These are phyloP conservation scores for Emergomyces orientalis DNA, from an alignment of 2,329 filamentous ascomycete genomes.

Conservation along the genomic window DNA sequence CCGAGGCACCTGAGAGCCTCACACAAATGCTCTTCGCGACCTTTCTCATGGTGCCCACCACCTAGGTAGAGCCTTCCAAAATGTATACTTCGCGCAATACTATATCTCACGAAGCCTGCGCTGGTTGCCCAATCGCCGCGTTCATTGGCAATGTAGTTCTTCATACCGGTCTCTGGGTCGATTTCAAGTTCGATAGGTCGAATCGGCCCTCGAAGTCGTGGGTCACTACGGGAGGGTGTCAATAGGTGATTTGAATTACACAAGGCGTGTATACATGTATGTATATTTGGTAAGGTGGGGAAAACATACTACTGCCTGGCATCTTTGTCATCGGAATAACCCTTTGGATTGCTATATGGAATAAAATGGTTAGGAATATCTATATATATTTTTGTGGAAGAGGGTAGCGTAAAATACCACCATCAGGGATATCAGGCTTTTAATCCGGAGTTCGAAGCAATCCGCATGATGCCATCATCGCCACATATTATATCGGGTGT, in stretches of 20 bases:
- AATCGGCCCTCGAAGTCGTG: conserved; percentile 71
- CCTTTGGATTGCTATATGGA: conserved; percentile 56
- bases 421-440: not conserved
- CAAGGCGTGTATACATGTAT: not conserved
- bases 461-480: not conserved
- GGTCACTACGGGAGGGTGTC: conserved; percentile 43
- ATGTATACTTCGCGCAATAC: conserved; percentile 64
- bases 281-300: not conserved
- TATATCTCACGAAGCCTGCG: conserved; percentile 70
- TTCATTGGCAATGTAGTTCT: conserved; percentile 97
- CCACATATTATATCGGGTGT: not conserved
- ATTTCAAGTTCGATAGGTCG: conserved; percentile 61
- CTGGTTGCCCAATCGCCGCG: conserved; percentile 81
- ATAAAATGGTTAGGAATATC: conserved; percentile 49
- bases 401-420: not conserved
- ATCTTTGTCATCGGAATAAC: conserved; percentile 78
- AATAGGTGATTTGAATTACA: conserved; percentile 25
- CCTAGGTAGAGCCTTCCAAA: conserved; percentile 66
- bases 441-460: not conserved
- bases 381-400: not conserved
- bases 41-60: conserved; percentile 48
- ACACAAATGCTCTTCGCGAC: conserved; percentile 67
- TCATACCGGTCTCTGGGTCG: conserved; percentile 80
- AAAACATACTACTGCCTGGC: conserved; percentile 50
- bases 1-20: conserved; percentile 69